Base-by-base conservation (phyloP, 2,329 filamentous ascomycete species). In the Neofusicoccum parvum region DNA sequence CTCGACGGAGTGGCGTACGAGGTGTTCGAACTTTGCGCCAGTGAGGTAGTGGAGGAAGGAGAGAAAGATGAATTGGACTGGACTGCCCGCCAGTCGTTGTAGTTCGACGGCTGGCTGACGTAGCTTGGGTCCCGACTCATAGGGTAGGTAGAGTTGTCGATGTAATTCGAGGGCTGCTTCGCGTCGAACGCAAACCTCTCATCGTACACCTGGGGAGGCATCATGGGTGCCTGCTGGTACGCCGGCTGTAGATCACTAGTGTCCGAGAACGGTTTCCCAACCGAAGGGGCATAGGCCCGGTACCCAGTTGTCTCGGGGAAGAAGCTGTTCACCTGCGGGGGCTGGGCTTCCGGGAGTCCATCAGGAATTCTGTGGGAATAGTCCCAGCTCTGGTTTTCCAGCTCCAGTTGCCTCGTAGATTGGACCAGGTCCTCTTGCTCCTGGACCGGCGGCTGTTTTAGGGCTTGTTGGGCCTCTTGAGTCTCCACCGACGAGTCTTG, bases 81-180 rank as follows among this genome's bases (percentile, higher is more conserved):
- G 20, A 65, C 43, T 17, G 63, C 6, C 23, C 63, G 63, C 63
- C 63, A 65, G 11, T 65, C 63, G 20, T 65, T 60, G 41, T 59
- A 65, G 5, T 48, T 53, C n/a, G 53, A 48, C 3, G 54, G 56
- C 39, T 65, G 64, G 46, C 56, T 48, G 20, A 65, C 56, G 48
- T 65, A 62, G 45, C 54, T 51, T 14, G 54, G 54, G n/a, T 65
- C 64, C 6, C 64, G 64, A n/a, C 56, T 65, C 46, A 65, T 53
- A 9, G 53, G 43, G 39, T 65, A 65, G 36, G 45, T 58, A 15
- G 54, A 27, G 6, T 62, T 51, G 11, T 65, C 64, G 3, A 53
- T 45, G 48, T 46, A 65, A 15, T 37, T 62, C 12, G 46, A 12
- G 5, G 64, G n/a, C 27, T 60, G 53, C 27, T 65, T 65, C 23